These are phyloP conservation scores for Salicornia ramosissima DNA, from an alignment of 148 eudicot genomes.

Conservation along the genomic window DNA sequence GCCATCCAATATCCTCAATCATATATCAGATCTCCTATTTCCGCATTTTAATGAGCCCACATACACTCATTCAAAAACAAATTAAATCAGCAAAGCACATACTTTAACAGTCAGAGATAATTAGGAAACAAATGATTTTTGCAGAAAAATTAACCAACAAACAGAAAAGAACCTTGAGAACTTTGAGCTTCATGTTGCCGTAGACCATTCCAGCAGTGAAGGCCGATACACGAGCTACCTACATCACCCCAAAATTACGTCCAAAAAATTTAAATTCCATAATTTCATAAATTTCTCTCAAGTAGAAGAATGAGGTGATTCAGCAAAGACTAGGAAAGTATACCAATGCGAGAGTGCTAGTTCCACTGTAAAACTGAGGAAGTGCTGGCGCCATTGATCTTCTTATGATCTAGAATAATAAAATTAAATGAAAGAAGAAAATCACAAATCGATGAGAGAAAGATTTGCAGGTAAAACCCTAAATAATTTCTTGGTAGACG, in stretches of 20 bases:
- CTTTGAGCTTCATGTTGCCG: constrained; percentile 58
- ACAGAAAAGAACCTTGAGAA: constrained; percentile 38
- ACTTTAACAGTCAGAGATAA: neutral
- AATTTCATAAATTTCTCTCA: neutral
- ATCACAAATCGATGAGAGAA: constrained; percentile 21
- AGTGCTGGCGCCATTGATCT: constrained; percentile 48
- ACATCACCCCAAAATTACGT: constrained; percentile 10
- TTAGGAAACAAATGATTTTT: neutral
- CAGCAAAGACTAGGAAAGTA: neutral
- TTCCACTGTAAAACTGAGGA: constrained; percentile 78
- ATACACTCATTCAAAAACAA: neutral
- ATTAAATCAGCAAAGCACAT: neutral
- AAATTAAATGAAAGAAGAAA: constrained; percentile 5
- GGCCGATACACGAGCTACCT: constrained; percentile 66
- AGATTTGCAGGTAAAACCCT: constrained; percentile 8
- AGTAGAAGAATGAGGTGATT: neutral
- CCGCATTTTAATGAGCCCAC: neutral
- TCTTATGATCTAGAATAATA: constrained; percentile 15
- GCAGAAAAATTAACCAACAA: constrained; percentile 2
- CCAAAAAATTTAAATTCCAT: neutral
- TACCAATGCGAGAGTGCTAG: constrained; percentile 73
- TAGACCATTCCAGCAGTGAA: constrained; percentile 55
- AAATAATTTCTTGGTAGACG: neutral
- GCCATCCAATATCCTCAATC: neutral
- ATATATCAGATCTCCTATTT: neutral